Base-by-base conservation (phyloP, 345 rosid species). In the Arabis alpina region DNA sequence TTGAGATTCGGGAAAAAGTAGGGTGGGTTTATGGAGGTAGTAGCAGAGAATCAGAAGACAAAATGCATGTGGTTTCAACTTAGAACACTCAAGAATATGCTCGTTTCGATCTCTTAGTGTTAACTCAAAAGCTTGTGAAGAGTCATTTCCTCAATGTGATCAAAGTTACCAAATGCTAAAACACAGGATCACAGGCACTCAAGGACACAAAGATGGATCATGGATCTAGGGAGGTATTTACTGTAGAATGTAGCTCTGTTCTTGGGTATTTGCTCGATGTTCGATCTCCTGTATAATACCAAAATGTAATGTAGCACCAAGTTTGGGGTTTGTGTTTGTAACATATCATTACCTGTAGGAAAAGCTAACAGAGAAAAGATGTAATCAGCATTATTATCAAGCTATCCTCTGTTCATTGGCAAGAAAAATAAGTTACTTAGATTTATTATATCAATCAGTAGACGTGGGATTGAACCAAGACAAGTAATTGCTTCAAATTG, bases 1-100 rank as follows among this genome's bases (percentile, higher is more conserved):
- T 79, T 87, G 76, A 84, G 85, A 82, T 82, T 89, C 6, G 71
- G 81, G 45, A 90, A 78, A 80, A 79, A 70, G 78, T 88, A 79
- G 80, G 27, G 4, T 28, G 5, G 10, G 54, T 30, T 55, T 41
- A 41, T 54, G 39, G n/a, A 12, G 14, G 53, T 70, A 67, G 64
- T 8, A 36, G 49, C 50, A 53, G 36, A 36, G 57, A 68, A 66
- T 51, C 68, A 58, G 49, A 59, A 59, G 68, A 24, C 23, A 41
- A 58, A 2, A 24, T 32, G 36, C 72, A 74, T 59, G 61, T 14
- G 68, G 27, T 23, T 19, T 57, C 34, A 65, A 30, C 60, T 64
- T 55, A 37, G 64, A 65, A 57, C 76, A 39, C 43, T 39, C 40
- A 8, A 19, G 41, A 10, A 19, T 36, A 19, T 34, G 55, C 56